Percentiles rank a stretch among this genome's conserved stretches.
phyloP scores from a whole-genome alignment of 192 early-diverging fungal genomes.

The Entomortierella lignicola region DNA sequence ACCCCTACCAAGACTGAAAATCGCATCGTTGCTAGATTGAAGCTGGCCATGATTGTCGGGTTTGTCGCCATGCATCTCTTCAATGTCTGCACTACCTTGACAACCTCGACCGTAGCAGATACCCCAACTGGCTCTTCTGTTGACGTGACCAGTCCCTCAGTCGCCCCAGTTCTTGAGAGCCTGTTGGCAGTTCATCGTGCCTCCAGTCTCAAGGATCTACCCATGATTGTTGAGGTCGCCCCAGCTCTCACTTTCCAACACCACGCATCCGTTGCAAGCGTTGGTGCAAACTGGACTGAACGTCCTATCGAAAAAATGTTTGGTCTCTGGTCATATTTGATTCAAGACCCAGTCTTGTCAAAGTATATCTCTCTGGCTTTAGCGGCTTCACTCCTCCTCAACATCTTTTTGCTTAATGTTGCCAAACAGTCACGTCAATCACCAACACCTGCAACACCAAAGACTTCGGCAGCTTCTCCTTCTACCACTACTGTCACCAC shows the following conservation, averaged over 20 bases:
- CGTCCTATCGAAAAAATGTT: conserved; percentile 58
- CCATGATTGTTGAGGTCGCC: conserved; percentile 64
- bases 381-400: conserved; percentile 63
- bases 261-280: conserved; percentile 18
- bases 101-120: conserved; percentile 5
- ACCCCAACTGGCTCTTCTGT: conserved; percentile 34
- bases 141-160: conserved; percentile 53
- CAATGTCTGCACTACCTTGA: conserved; percentile 69
- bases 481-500: conserved; percentile 42
- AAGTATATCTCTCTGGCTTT: conserved; percentile 66
- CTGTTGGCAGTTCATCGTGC: conserved; percentile 57
- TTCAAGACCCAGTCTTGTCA: conserved; percentile 68
- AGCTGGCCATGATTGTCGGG: conserved; percentile 71
- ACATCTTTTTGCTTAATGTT: conserved; percentile 71
- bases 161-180: conserved; percentile 56
- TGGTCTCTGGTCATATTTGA: conserved; percentile 61
- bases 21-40: conserved; percentile 67
- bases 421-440: conserved; percentile 63
- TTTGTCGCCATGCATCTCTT: conserved; percentile 74
- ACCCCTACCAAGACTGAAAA: conserved; percentile 55
- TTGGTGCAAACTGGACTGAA: conserved; percentile 44
- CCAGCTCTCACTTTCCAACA: conserved; percentile 63
- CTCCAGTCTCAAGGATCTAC: conserved; percentile 47
- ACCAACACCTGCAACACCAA: conserved; percentile 16
- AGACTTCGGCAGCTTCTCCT: conserved; percentile 1